These are phyloP conservation scores for Hypomontagnella submonticulosa DNA, from an alignment of 495 filamentous ascomycete species.

Conservation along the genomic window DNA sequence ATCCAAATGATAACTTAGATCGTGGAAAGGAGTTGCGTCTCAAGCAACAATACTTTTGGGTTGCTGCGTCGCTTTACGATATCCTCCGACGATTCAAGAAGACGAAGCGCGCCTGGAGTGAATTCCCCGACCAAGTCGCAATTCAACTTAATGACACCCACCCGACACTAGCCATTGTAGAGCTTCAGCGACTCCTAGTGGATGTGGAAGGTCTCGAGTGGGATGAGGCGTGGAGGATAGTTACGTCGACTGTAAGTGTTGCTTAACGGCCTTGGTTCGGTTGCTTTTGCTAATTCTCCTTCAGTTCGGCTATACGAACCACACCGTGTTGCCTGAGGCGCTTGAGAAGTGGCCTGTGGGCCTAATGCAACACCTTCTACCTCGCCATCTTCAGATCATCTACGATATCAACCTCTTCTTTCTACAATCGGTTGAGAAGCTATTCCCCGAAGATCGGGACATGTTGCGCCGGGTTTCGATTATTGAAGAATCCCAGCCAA, in stretches of 20 bases:
- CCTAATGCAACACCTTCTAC: conserved; percentile 89
- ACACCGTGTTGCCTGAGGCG: conserved; percentile 96
- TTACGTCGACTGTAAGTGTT: conserved; percentile 59
- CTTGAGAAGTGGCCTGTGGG: conserved; percentile 99
- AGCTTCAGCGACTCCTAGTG: conserved; percentile 90
- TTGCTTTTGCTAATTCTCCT: conserved; percentile 29
- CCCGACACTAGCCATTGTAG: conserved; percentile 94
- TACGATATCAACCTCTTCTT: conserved; percentile 98
- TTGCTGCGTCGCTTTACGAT: conserved; percentile 93
- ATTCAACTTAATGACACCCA: conserved; percentile 99
- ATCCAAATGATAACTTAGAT: conserved; percentile 97
- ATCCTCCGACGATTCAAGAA: conserved; percentile 99
- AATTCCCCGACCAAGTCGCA: conserved; percentile 94
- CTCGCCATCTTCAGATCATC: conserved; percentile 96
- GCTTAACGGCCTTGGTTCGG: neutral
- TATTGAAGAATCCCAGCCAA: conserved; percentile 96
- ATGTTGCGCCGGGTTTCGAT: conserved; percentile 88
- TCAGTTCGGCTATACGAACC: conserved; percentile 94
- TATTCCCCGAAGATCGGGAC: conserved; percentile 89
- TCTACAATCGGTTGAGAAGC: conserved; percentile 86
- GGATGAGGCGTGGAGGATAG: conserved; percentile 91
- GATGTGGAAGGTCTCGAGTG: conserved; percentile 91
- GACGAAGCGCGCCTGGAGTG: conserved; percentile 86
- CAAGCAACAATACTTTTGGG: conserved; percentile 99
- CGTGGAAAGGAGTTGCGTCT: conserved; percentile 95